Evolutionary conservation across 2,329 filamentous ascomycete genomes (phyloP), one percentile per base, ranked within the genome.

Genomic region (Xylogone sp.): DNA sequence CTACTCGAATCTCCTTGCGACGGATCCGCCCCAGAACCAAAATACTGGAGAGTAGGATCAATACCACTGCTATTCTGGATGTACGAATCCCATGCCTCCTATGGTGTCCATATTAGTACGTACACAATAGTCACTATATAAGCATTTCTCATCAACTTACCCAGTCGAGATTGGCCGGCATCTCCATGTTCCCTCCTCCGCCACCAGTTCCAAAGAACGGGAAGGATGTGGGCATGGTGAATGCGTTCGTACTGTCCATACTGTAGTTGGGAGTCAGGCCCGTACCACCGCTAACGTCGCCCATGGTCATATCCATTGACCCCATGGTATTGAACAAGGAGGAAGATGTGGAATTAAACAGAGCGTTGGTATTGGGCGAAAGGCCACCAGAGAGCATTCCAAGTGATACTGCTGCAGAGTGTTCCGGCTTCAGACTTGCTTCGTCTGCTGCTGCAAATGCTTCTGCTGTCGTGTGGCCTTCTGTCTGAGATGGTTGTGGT

Each of bases 81-180:
- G 59, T 86, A 87, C 6, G 76, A 81, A 62, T 88, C 84, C 83
- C 83, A 87, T 22, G 83, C 82, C 55, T 86, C 80, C 82, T 85
- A 57, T 57, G n/a, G 10, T 24, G 45, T 46, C 49, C 42, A 42
- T 43, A 53, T 62, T 62, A 64, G 70, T 50, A 68, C 10, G 24
- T 27, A n/a, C 24, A 27, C 24, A 27, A 5, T 27, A 27, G n/a
- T n/a, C n/a, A n/a, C n/a, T 27, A 27, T 27, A 5, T 27, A 10
- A 27, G 10, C 5, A 27, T 5, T 6, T 27, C 10, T 5, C 10
- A 27, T 27, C 24, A 22, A 52, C 78, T 67, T 74, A 87, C 84
- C 82, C 82, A 85, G 55, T 84, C 81, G 54, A 85, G 68, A 60
- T 81, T 83, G 39, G 72, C 66, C 64, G 79, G 75, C 65, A 81